These are phyloP conservation scores for Backusella macrospora DNA, from an alignment of 192 early-diverging fungal species.

Conservation along the genomic window DNA sequence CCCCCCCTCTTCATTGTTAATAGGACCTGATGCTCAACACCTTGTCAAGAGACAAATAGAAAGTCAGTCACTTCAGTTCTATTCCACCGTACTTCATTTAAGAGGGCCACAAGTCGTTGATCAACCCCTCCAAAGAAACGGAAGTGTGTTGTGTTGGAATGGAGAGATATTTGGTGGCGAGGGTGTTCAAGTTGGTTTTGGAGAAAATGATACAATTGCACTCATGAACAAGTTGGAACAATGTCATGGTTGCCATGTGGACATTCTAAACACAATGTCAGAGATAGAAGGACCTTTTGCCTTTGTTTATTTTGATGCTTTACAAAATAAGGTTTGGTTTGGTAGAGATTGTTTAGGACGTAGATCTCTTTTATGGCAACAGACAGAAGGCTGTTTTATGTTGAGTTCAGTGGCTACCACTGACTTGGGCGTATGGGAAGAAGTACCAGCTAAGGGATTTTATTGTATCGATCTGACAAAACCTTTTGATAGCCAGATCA, in stretches of 20 bases:
- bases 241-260: constrained; percentile 23
- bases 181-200: constrained; percentile 24
- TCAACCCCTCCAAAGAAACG: constrained; percentile 58
- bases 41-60: not conserved
- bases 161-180: constrained; percentile 86
- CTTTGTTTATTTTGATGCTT: constrained; percentile 63
- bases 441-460: constrained; percentile 79
- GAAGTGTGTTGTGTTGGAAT: constrained; percentile 72
- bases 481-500: constrained; percentile 13
- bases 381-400: constrained; percentile 37
- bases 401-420: constrained; percentile 50
- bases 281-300: constrained; percentile 82
- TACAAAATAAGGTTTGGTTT: constrained; percentile 67
- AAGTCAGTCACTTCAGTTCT: constrained; percentile 41
- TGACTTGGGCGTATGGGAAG: constrained; percentile 51
- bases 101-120: constrained; percentile 57
- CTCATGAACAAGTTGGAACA: constrained; percentile 28
- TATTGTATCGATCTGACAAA: constrained; percentile 66
- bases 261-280: constrained; percentile 48
- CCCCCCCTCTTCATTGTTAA: no score
- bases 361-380: constrained; percentile 73
- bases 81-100: constrained; percentile 69
- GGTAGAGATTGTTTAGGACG: constrained; percentile 87
- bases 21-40: constrained; percentile 61
- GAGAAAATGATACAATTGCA: constrained; percentile 62